Evolutionary conservation across 2,329 filamentous ascomycete species (phyloP).

Genomic region (Hypoxylon sp.): DNA sequence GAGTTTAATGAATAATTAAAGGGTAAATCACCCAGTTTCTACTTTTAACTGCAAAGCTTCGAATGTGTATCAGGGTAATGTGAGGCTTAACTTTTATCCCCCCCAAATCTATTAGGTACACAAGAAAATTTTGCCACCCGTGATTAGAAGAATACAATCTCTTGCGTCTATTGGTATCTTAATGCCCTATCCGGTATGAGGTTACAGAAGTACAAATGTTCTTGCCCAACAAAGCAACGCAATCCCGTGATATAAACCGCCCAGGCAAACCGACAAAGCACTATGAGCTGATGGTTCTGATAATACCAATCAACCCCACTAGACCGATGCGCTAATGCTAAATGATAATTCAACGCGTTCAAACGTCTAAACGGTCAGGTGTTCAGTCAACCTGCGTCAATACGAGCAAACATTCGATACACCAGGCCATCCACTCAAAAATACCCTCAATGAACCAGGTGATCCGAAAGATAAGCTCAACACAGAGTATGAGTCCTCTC

Average conservation of each 20-base stretch:
- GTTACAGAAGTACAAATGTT: conserved; percentile 24
- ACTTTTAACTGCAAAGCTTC: not conserved
- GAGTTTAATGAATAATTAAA: not conserved
- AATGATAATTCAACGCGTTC: conserved; percentile 5
- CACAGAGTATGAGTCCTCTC: conserved; percentile 35
- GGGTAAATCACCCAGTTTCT: not conserved
- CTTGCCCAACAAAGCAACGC: conserved; percentile 28
- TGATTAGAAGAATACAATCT: conserved; percentile 33
- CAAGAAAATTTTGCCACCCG: not conserved
- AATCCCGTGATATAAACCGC: conserved; percentile 8
- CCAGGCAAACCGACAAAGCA: not conserved
- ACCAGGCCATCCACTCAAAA: conserved; percentile 45
- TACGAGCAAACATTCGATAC: conserved; percentile 38
- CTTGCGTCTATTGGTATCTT: conserved; percentile 43
- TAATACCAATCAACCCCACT: conserved; percentile 15
- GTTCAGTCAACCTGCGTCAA: conserved; percentile 32
- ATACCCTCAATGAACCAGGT: conserved; percentile 40
- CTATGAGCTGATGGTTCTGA: conserved; percentile 13
- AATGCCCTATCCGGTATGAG: conserved; percentile 23
- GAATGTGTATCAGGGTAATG: not conserved
- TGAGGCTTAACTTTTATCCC: not conserved
- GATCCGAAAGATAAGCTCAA: conserved; percentile 39
- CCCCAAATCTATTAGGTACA: no score
- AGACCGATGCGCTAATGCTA: conserved; percentile 14
- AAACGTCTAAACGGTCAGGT: not conserved